These are phyloP conservation scores for Lactifluus volemus DNA, from an alignment of 768 basidiomycete species.

Conservation along the genomic window DNA sequence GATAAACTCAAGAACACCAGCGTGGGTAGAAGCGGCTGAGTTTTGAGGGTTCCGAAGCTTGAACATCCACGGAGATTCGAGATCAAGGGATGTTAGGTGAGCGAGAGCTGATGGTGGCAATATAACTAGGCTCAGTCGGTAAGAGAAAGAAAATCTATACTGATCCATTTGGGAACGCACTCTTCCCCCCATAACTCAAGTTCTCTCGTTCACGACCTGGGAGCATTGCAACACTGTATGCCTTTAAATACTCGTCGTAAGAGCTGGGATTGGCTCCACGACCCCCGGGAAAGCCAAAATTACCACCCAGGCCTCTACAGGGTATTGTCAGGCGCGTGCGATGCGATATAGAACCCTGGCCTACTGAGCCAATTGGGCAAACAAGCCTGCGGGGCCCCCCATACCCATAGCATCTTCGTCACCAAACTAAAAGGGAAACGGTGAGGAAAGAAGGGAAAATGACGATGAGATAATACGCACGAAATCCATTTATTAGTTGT, in stretches of 20 bases:
- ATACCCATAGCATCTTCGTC: slow-evolving; percentile 19
- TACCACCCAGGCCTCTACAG: slow-evolving; percentile 45
- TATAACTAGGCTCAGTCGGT: slow-evolving; percentile 52
- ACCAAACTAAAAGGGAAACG: slow-evolving; percentile 7
- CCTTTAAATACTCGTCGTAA: slow-evolving; percentile 90
- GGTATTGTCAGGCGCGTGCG: not conserved
- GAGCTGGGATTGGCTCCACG: slow-evolving; percentile 51
- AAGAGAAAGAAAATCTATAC: slow-evolving; percentile 7
- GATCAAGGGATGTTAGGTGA: slow-evolving; percentile 75
- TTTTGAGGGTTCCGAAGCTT: slow-evolving; percentile 87
- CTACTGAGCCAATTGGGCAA: slow-evolving; percentile 62
- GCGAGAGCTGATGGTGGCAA: slow-evolving; percentile 97
- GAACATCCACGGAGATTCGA: slow-evolving; percentile 94
- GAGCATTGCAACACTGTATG: slow-evolving; percentile 93
- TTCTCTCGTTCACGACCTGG: slow-evolving; percentile 81
- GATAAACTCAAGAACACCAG: slow-evolving; percentile 97
- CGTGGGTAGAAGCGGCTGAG: slow-evolving; percentile 80
- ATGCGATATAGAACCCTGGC: slow-evolving; percentile 1
- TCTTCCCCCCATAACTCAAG: slow-evolving; percentile 95
- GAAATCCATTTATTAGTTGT: slow-evolving; percentile 1
- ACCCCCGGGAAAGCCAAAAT: slow-evolving; percentile 37
- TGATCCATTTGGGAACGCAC: slow-evolving; percentile 42
- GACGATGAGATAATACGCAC: not conserved
- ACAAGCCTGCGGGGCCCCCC: slow-evolving; percentile 50
- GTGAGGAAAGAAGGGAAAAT: not conserved